Evolutionary conservation across 306 rosid genomes (phyloP), one percentile per base, ranked within the genome.

Genomic region (Malus sieversii): DNA sequence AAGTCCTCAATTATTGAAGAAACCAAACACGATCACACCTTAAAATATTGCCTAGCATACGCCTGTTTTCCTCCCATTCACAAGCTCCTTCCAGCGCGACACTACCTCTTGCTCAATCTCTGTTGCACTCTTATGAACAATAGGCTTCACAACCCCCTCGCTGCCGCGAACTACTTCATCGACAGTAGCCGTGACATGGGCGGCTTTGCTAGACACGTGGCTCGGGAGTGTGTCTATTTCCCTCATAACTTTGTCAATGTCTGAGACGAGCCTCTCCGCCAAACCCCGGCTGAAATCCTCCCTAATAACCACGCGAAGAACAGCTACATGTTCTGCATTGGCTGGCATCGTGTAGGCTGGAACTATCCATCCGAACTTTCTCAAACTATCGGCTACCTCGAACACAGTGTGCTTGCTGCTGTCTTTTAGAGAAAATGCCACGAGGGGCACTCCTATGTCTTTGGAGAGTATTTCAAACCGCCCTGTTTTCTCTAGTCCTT

Each of bases 291-390:
- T 92, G 82, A 95, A 90, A 75, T 95, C 99, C 83, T 95, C 99
- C 82, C 99, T 77, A 63, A 95, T 68, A 71, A 95, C 99, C 52
- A 95, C 97, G 1, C 99, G 79, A 16, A 95, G 92, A 51, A 95
- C 93, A 0, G 96, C 90, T 0, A 94, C 32, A 70, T 88, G 85
- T 58, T 94, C 68, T 0, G 94, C 97, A 2, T 94, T 72, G 0
- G 95, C 74, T 0, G 98, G 97, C 97, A 94, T 92, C 13, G 93
- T 85, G 68, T 94, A 94, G 63, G 98, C 98, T 0, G 98, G 98
- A 78, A 94, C 96, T 19, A 90, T 92, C 97, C 97, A 94, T 46
- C 96, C 90, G 0, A 42, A 94, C 80, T 75, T 87, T 72, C 93
- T 86, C 67, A 92, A 77, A 48, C 76, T 76, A 64, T 92, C 97